A percentile compares a stretch with the other conserved stretches of the same genome.
phyloP scores from a whole-genome alignment of 805 yeast genomes.

The Starmerella bombi region DNA sequence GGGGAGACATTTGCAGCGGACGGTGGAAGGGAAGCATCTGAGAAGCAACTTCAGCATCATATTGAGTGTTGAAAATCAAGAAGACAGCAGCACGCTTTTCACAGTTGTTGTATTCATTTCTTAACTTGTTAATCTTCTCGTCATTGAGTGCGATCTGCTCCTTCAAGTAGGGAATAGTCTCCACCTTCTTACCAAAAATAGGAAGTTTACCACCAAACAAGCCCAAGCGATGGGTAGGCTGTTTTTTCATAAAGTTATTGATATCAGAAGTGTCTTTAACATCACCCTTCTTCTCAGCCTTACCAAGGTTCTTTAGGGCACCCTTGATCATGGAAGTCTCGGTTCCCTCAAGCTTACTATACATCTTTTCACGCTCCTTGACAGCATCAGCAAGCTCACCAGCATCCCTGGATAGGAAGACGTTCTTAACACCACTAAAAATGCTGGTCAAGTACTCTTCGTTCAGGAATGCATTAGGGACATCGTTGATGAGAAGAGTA shows the following conservation, averaged over 20 bases:
- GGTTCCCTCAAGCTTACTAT: constrained; percentile 52
- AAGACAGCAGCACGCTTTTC: constrained; percentile 74
- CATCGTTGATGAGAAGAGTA: constrained; percentile 72
- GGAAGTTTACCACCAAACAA: constrained; percentile 27
- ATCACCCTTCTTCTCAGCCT: constrained; percentile 55
- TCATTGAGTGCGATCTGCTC: constrained; percentile 58
- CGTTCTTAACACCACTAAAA: constrained; percentile 69
- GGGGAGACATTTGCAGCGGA: constrained; percentile 34
- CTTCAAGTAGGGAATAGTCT: constrained; percentile 61
- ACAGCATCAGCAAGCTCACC: constrained; percentile 43
- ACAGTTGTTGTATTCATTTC: constrained; percentile 38
- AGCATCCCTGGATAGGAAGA: constrained; percentile 64
- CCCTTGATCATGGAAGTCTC: constrained; percentile 42
- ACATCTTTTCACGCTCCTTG: constrained; percentile 45
- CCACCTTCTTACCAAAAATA: constrained; percentile 69
- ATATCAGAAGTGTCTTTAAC: constrained; percentile 16
- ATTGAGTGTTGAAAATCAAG: constrained; percentile 67
- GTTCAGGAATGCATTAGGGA: constrained; percentile 59
- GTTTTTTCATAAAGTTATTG: constrained; percentile 53
- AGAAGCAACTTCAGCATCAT: constrained; percentile 77
- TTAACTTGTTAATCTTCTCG: constrained; percentile 46
- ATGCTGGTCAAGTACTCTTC: constrained; percentile 60
- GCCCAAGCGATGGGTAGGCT: constrained; percentile 63
- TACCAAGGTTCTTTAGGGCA: constrained; percentile 50
- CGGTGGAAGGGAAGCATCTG: constrained; percentile 49